A percentile compares a stretch with the other conserved stretches of the same genome.
phyloP scores from a whole-genome alignment of 352 stramenopile species.

The Globisporangium orthogonon region DNA sequence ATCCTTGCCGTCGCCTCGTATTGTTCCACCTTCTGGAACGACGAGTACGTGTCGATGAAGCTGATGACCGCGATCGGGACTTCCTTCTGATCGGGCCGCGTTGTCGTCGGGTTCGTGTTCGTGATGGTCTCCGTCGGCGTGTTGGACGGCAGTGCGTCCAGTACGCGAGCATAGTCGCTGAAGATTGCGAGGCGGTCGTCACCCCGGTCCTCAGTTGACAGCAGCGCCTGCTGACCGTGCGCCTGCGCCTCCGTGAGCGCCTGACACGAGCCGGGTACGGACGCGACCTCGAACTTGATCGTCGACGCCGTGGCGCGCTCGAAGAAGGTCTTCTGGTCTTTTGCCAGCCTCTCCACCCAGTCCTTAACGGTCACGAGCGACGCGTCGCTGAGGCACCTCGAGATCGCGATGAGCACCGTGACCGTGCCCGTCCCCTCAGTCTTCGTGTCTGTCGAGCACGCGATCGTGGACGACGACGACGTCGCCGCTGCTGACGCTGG shows the following conservation, averaged over 20 bases:
- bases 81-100: neutral
- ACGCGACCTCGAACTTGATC: slow-evolving; percentile 1
- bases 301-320: neutral
- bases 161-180: slow-evolving; percentile 2
- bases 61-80: slow-evolving; percentile 11
- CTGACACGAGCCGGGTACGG: slow-evolving; percentile 33
- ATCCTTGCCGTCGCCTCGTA: slow-evolving; percentile 13
- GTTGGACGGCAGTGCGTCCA: slow-evolving; percentile 1
- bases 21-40: slow-evolving; percentile 5
- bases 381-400: slow-evolving; percentile 40
- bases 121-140: neutral
- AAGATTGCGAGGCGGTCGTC: slow-evolving; percentile 7
- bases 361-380: slow-evolving; percentile 23
- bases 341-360: slow-evolving; percentile 21
- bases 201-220: neutral
- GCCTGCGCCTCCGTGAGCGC: slow-evolving; percentile 22
- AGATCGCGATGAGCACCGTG: slow-evolving; percentile 46
- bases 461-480: neutral
- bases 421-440: slow-evolving; percentile 10
- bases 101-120: neutral
- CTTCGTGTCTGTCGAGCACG: neutral
- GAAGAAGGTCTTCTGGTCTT: slow-evolving; percentile 5
- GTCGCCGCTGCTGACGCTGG: neutral
- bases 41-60: slow-evolving; percentile 12
- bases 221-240: slow-evolving; percentile 12